phyloP scores from a whole-genome alignment of 2,329 filamentous ascomycete genomes.

The Neofusicoccum ribis region DNA sequence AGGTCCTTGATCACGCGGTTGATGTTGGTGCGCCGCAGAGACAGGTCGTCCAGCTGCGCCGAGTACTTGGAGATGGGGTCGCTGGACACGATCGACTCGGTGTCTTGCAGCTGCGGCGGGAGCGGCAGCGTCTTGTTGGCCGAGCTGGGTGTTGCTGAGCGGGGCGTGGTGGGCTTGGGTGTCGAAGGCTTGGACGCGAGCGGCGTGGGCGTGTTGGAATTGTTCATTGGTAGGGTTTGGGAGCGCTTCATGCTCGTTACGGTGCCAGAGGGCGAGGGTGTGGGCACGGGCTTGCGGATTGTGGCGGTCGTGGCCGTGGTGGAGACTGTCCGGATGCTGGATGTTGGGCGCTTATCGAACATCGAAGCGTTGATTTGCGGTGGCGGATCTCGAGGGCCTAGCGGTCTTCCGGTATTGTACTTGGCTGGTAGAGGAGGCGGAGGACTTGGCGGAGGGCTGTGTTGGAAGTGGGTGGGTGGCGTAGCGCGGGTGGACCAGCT shows the following conservation, averaged over 20 bases:
- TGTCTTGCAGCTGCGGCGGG: constrained; percentile 27
- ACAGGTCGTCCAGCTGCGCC: constrained; percentile 41
- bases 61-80: constrained; percentile 40
- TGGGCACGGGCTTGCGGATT: constrained; percentile 30
- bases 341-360: constrained; percentile 34
- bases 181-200: background rate
- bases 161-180: background rate
- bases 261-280: constrained; percentile 25
- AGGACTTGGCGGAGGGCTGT: constrained; percentile 45
- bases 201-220: background rate
- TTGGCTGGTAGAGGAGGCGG: constrained; percentile 37
- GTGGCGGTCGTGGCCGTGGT: constrained; percentile 24
- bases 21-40: constrained; percentile 39
- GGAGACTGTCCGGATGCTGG: constrained; percentile 25
- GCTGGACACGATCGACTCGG: constrained; percentile 28
- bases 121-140: constrained; percentile 40
- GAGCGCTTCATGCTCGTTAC: constrained; percentile 9
- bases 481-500: constrained; percentile 44
- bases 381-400: constrained; percentile 10
- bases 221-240: background rate
- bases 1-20: constrained; percentile 37
- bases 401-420: constrained; percentile 3
- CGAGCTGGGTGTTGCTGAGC: constrained; percentile 27
- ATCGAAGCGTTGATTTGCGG: constrained; percentile 23
- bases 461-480: constrained; percentile 39